These are phyloP conservation scores for Chaetomium strumarium DNA, from an alignment of 2,329 filamentous ascomycete genomes.

Conservation along the genomic window DNA sequence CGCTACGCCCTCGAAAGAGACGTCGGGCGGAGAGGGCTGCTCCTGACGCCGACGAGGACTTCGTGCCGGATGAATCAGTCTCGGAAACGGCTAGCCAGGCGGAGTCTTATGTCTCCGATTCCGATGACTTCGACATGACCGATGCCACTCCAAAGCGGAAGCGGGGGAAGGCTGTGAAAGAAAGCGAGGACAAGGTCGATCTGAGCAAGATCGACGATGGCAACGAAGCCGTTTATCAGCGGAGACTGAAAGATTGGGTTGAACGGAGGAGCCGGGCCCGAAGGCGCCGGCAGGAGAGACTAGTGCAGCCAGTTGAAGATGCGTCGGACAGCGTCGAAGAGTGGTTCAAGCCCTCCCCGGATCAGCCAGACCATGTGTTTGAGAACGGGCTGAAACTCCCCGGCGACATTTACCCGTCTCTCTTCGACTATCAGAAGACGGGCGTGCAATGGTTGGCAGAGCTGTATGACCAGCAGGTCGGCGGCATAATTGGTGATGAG, in stretches of 20 bases:
- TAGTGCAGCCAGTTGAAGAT: conserved; percentile 34
- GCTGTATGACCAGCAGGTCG: conserved; percentile 80
- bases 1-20: conserved; percentile 54
- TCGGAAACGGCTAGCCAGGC: conserved; percentile 27
- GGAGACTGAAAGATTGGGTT: conserved; percentile 70
- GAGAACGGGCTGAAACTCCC: conserved; percentile 74
- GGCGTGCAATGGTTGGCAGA: conserved; percentile 96
- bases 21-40: conserved; percentile 34
- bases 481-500: conserved; percentile 93
- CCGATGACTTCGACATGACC: conserved; percentile 36
- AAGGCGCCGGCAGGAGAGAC: conserved; percentile 31
- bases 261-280: conserved; percentile 41
- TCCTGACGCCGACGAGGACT: conserved; percentile 41
- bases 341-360: conserved; percentile 84
- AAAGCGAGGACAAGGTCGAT: conserved; percentile 40
- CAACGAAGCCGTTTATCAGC: conserved; percentile 73
- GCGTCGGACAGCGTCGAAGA: conserved; percentile 56
- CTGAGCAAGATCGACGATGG: conserved; percentile 74
- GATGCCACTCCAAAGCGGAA: conserved; percentile 34
- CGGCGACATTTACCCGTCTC: conserved; percentile 83
- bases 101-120: conserved; percentile 32
- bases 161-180: conserved; percentile 35
- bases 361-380: conserved; percentile 67
- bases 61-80: conserved; percentile 26
- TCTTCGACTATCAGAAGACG: conserved; percentile 97